A percentile compares a stretch with the other conserved stretches of the same genome.
Conservation (phyloP, 1,284 basidiomycete genomes). For the Trichosporon coremiiforme region DNA sequence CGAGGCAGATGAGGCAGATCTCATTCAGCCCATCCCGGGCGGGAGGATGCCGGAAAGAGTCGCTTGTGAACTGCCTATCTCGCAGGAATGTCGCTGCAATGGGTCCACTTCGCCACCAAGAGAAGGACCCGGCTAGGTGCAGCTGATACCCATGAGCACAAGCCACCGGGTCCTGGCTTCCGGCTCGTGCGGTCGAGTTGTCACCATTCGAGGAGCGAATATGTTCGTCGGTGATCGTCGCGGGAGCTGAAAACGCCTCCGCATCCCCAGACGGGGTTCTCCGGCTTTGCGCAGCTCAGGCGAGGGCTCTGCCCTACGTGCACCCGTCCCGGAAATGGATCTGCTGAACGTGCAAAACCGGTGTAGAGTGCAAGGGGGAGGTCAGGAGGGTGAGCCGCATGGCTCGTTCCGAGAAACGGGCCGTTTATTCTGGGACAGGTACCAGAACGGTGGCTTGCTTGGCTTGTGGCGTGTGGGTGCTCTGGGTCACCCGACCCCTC, state of each 20-base stretch:
- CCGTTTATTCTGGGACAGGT: background rate
- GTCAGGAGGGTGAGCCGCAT: background rate
- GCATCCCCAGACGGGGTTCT: background rate
- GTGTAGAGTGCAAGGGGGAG: background rate
- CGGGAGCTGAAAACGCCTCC: background rate
- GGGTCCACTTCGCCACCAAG: background rate
- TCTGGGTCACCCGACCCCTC: background rate
- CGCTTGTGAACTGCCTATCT: background rate
- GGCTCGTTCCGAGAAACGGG: background rate
- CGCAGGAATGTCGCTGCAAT: constrained; percentile 1
- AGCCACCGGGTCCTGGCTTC: constrained; percentile 8
- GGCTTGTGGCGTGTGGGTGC: background rate
- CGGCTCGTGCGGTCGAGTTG: background rate
- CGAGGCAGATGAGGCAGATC: background rate
- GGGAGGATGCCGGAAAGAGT: background rate
- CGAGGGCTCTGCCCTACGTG: background rate
- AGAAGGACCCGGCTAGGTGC: background rate
- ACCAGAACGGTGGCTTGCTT: background rate
- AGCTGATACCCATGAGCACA: background rate
- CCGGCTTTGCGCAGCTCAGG: background rate
- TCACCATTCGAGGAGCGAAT: background rate
- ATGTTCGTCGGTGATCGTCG: too few relatives aligned
- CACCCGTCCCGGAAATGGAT: background rate
- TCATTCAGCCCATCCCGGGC: background rate
- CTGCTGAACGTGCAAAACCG: background rate